Conservation (phyloP, 352 stramenopile genomes). For the Pythium chondricola region DNA sequence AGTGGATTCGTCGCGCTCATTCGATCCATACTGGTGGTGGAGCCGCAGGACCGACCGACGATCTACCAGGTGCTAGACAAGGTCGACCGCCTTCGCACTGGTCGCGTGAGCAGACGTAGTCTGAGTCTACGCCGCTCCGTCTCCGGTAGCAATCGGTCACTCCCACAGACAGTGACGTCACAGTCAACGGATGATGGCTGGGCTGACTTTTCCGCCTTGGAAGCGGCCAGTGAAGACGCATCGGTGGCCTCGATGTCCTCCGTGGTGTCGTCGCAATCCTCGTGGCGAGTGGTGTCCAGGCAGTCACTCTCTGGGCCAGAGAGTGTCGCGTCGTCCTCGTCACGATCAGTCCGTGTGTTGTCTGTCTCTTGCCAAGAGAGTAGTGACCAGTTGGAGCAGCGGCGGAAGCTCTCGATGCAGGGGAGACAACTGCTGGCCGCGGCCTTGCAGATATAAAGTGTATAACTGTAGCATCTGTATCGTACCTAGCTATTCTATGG, state of each 20-base stretch:
- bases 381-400: slow-evolving; percentile 7
- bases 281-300: slow-evolving; percentile 6
- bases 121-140: slow-evolving; percentile 4
- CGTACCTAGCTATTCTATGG: not conserved
- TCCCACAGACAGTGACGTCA: no score
- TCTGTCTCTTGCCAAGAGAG: no score
- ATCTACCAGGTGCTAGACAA: slow-evolving; percentile 34
- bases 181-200: slow-evolving; percentile 14
- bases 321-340: slow-evolving; percentile 1
- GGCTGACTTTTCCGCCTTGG: slow-evolving; percentile 26
- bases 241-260: slow-evolving; percentile 17
- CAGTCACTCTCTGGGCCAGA: not conserved
- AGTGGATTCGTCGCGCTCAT: slow-evolving; percentile 52
- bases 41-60: slow-evolving; percentile 48
- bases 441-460: slow-evolving; percentile 13
- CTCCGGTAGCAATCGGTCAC: not conserved
- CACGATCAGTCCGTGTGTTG: no score
- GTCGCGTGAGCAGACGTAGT: slow-evolving; percentile 1
- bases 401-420: slow-evolving; percentile 18
- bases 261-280: slow-evolving; percentile 4
- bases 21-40: slow-evolving; percentile 65
- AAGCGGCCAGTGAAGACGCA: slow-evolving; percentile 3
- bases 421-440: slow-evolving; percentile 18
- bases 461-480: not conserved
- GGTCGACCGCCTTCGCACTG: slow-evolving; percentile 8